Base-by-base conservation (phyloP, 2,329 filamentous ascomycete genomes). In the Phaeosphaeria sp. region DNA sequence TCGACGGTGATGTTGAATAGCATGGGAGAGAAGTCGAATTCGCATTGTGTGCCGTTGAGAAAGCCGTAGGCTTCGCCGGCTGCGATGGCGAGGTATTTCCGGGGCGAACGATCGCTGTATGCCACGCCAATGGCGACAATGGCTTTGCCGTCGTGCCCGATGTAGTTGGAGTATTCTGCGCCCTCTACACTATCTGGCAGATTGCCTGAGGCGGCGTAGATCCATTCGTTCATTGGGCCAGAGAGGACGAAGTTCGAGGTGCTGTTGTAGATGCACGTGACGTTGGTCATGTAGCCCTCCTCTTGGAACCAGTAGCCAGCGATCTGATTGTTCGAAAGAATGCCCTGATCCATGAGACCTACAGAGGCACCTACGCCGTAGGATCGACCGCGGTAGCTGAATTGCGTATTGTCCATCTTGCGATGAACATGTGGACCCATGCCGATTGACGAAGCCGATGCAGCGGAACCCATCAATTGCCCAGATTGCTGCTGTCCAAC, bases 351-450 rank as follows among this genome's bases (percentile, higher is more conserved):
- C 43, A 60, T 64, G 4, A 72, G 57, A 13, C 68, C 67, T 7
- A 77, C 71, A n/a, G 80, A 74, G 47, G 77, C 77, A 53, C 78
- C 79, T 20, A 80, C 78, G 64, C 79, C 79, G 64, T 80, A 80
- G 1, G 78, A 76, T 64, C 80, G 76, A 46, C 68, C 68, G 5
- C 55, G 52, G 51, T 71, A 71, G 49, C 67, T 71, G 53, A 68
- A 72, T 21, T 66, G 68, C 1, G 68, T 68, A 46, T 70, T 71
- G 59, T 71, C 69, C 17, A 66, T 60, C 46, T 71, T 71, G n/a
- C 65, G 59, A 57, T 71, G 69, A 25, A 66, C 39, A 39, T 60
- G 59, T 6, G 53, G 56, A 2, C 48, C 58, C 9, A 36, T 54
- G 7, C 61, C 63, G 6, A 57, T 52, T 11, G 68, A 68, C 4